Conservation (phyloP, 108 stramenopile species). For the Fistulifera pelliculosa region DNA sequence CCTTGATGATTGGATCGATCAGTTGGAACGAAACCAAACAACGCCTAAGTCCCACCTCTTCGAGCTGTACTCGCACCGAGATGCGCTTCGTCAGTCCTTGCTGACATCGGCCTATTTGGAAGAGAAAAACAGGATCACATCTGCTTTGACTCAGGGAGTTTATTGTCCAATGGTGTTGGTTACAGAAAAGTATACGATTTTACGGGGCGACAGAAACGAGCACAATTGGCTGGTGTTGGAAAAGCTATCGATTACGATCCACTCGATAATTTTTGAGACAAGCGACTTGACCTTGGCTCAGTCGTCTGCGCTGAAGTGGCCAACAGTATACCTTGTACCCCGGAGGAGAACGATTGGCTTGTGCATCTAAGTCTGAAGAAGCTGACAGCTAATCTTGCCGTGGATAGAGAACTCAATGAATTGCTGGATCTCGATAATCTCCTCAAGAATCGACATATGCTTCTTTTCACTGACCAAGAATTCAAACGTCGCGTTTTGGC, state of each 20-base stretch:
- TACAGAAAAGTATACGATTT: conserved; percentile 29
- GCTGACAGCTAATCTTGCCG: neutral
- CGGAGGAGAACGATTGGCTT: neutral
- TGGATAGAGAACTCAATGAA: neutral
- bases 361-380: neutral
- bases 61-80: too few relatives aligned
- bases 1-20: too few relatives aligned
- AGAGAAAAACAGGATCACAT: neutral
- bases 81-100: too few relatives aligned
- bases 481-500: conserved; percentile 51
- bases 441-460: conserved; percentile 38
- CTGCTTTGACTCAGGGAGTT: conserved; percentile 49
- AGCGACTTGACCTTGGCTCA: too few relatives aligned
- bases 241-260: too few relatives aligned
- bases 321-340: neutral
- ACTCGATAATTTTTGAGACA: too few relatives aligned
- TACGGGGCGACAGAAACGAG: too few relatives aligned
- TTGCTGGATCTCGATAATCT: conserved; percentile 33
- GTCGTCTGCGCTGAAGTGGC: neutral
- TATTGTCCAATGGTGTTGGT: conserved; percentile 71
- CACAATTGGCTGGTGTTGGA: too few relatives aligned
- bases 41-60: too few relatives aligned
- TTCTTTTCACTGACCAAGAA: conserved; percentile 35
- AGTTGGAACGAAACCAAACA: too few relatives aligned
- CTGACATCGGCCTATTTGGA: too few relatives aligned